phyloP scores from a whole-genome alignment of 2,329 filamentous ascomycete genomes.

The Knoxdaviesia capensis region DNA sequence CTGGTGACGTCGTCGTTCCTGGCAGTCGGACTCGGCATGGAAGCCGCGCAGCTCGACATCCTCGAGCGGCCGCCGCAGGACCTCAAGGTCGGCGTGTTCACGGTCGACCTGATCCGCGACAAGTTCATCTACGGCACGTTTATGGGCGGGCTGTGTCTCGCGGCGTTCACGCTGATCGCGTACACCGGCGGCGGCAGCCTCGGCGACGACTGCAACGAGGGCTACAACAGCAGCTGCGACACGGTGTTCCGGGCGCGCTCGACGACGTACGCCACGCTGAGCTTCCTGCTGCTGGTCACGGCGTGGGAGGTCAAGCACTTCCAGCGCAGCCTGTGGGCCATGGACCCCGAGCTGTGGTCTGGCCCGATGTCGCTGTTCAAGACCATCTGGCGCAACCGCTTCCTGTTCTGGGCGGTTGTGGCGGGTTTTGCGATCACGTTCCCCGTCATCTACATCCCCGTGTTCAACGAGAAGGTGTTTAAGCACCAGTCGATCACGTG shows the following conservation, averaged over 20 bases:
- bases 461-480: slow-evolving; percentile 45
- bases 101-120: slow-evolving; percentile 41
- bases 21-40: slow-evolving; percentile 52
- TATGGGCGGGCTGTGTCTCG: slow-evolving; percentile 41
- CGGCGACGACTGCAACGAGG: slow-evolving; percentile 37
- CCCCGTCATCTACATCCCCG: slow-evolving; percentile 46
- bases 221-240: slow-evolving; percentile 26
- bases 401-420: slow-evolving; percentile 44
- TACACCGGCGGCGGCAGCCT: slow-evolving; percentile 28
- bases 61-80: slow-evolving; percentile 44
- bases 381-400: slow-evolving; percentile 49
- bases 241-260: slow-evolving; percentile 43
- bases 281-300: slow-evolving; percentile 46
- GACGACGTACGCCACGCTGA: slow-evolving; percentile 48
- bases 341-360: slow-evolving; percentile 31
- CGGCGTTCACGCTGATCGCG: slow-evolving; percentile 37
- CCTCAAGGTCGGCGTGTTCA: slow-evolving; percentile 40
- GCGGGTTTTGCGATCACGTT: slow-evolving; percentile 39
- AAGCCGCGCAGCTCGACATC: slow-evolving; percentile 47
- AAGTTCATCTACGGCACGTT: slow-evolving; percentile 45
- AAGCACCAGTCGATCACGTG: slow-evolving; percentile 48
- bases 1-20: slow-evolving; percentile 70
- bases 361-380: slow-evolving; percentile 29
- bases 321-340: slow-evolving; percentile 46
- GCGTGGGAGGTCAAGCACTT: slow-evolving; percentile 60